These are phyloP conservation scores for Ceratobasidium sp. DNA, from an alignment of 1,284 basidiomycete species.

Conservation along the genomic window DNA sequence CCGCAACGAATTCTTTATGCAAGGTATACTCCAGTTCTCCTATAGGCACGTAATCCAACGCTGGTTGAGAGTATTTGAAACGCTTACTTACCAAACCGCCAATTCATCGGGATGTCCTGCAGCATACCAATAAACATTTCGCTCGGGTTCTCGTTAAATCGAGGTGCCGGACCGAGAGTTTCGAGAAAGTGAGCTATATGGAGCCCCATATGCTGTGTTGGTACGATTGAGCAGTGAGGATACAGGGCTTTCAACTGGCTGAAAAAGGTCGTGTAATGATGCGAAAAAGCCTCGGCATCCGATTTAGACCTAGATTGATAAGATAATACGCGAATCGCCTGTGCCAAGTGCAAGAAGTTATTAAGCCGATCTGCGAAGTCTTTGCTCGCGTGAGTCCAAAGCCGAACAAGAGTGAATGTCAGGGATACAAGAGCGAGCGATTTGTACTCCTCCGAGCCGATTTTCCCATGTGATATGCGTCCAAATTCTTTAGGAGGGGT, in stretches of 20 bases:
- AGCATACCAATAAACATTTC: slow-evolving; percentile 45
- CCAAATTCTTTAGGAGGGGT: slow-evolving; percentile 26
- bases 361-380: slow-evolving; percentile 1
- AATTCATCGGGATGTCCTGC: slow-evolving; percentile 32
- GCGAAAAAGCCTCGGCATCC: not conserved
- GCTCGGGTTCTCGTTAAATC: slow-evolving; percentile 19
- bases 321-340: slow-evolving; percentile 16
- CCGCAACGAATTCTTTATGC: slow-evolving; percentile 11
- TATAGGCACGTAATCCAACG: not conserved
- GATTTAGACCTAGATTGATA: not conserved
- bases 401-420: slow-evolving; percentile 39
- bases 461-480: slow-evolving; percentile 31
- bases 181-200: slow-evolving; percentile 31
- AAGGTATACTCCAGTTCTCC: slow-evolving; percentile 25
- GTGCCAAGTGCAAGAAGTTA: slow-evolving; percentile 22
- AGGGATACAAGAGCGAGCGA: slow-evolving; percentile 44
- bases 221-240: not conserved
- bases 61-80: not conserved
- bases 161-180: slow-evolving; percentile 26
- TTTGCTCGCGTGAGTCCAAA: slow-evolving; percentile 8
- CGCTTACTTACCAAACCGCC: slow-evolving; percentile 4
- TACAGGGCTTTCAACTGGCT: not conserved
- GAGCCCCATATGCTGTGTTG: slow-evolving; percentile 28
- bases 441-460: slow-evolving; percentile 50
- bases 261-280: slow-evolving; percentile 10